Evolutionary conservation across 2,329 filamentous ascomycete species (phyloP).

Genomic region (Sphaerulina populicola): DNA sequence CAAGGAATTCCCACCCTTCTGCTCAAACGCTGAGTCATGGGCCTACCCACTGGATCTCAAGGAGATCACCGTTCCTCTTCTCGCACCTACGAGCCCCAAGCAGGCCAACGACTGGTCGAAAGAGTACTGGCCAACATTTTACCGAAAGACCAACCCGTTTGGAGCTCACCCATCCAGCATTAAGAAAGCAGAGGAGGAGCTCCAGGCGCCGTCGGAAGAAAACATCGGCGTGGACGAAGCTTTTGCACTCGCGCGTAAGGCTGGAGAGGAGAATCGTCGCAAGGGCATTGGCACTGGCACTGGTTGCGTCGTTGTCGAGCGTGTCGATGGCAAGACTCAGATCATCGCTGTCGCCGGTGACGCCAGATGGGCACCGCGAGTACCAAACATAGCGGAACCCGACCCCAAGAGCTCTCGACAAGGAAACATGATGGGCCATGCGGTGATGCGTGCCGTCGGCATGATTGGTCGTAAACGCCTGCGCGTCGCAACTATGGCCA

Average conservation of each 20-base stretch:
- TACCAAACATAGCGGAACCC: constrained; percentile 18
- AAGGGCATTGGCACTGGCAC: constrained; percentile 58
- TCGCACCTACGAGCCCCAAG: constrained; percentile 65
- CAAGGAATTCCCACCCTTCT: constrained; percentile 35
- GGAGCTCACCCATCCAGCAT: constrained; percentile 73
- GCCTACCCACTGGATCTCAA: constrained; percentile 47
- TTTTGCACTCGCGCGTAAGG: constrained; percentile 59
- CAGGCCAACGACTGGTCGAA: constrained; percentile 67
- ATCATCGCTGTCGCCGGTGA: constrained; percentile 69
- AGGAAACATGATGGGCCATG: constrained; percentile 70
- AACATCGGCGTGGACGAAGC: constrained; percentile 47
- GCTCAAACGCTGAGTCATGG: constrained; percentile 31
- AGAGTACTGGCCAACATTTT: constrained; percentile 75
- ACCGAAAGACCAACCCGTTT: constrained; percentile 79
- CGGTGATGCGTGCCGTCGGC: constrained; percentile 68
- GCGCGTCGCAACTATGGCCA: constrained; percentile 26
- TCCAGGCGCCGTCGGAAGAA: constrained; percentile 38
- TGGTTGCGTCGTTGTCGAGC: constrained; percentile 68
- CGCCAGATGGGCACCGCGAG: constrained; percentile 54
- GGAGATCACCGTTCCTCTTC: constrained; percentile 59
- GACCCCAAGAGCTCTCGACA: constrained; percentile 29
- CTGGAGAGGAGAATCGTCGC: constrained; percentile 52
- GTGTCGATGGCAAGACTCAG: constrained; percentile 40
- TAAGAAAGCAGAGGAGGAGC: constrained; percentile 59
- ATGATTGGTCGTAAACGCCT: constrained; percentile 61